Percentiles rank a stretch among this genome's conserved stretches.
phyloP scores from a whole-genome alignment of 2,329 filamentous ascomycete species.

The Aspergillus fijiensis region DNA sequence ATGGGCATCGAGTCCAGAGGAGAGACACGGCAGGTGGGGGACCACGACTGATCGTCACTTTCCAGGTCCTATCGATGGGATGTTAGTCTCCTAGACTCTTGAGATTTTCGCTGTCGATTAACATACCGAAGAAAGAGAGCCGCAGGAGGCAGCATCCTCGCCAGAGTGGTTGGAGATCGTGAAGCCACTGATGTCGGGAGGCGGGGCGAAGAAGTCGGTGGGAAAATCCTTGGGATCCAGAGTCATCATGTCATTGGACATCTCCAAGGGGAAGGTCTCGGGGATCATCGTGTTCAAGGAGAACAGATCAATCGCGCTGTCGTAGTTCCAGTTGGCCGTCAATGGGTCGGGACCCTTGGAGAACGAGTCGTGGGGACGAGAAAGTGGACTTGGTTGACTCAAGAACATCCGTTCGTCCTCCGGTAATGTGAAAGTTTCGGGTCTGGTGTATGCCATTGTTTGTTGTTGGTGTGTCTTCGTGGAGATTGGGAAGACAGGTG shows the following conservation, averaged over 20 bases:
- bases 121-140: slow-evolving; percentile 24
- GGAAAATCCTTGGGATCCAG: slow-evolving; percentile 33
- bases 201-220: slow-evolving; percentile 30
- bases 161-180: slow-evolving; percentile 28
- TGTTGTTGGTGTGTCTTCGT: neutral
- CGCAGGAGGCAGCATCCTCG: slow-evolving; percentile 31
- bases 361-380: slow-evolving; percentile 15
- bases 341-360: slow-evolving; percentile 31
- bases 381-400: slow-evolving; percentile 14
- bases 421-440: slow-evolving; percentile 13
- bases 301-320: slow-evolving; percentile 37
- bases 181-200: slow-evolving; percentile 33
- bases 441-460: slow-evolving; percentile 15
- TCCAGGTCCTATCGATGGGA: slow-evolving; percentile 28
- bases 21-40: slow-evolving; percentile 23
- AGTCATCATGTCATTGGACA: slow-evolving; percentile 30
- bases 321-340: slow-evolving; percentile 38
- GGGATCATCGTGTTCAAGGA: slow-evolving; percentile 33
- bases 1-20: slow-evolving; percentile 16
- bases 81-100: neutral
- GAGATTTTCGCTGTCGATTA: no score
- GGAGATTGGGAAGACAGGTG: neutral
- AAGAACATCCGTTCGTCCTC: slow-evolving; percentile 18
- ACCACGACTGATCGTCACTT: slow-evolving; percentile 38
- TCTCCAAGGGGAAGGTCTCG: slow-evolving; percentile 31